These are phyloP conservation scores for Cercospora sp. DNA, from an alignment of 2,329 filamentous ascomycete genomes.

Conservation along the genomic window DNA sequence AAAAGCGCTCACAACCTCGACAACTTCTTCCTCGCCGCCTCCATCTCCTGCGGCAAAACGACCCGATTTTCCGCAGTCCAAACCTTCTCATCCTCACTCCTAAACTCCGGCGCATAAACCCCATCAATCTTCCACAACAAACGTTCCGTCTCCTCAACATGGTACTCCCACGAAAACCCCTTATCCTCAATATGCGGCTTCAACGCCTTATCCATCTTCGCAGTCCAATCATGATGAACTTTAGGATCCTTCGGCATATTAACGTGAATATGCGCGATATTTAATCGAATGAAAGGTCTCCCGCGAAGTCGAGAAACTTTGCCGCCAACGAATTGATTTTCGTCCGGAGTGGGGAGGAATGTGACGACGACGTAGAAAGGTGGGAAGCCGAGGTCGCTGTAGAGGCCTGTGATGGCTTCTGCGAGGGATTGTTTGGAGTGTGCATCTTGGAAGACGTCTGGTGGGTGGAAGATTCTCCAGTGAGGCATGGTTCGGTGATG, in stretches of 20 bases:
- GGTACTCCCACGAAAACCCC: constrained; percentile 48
- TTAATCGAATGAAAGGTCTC: constrained; percentile 43
- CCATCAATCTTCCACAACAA: constrained; percentile 49
- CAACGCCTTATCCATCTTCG: constrained; percentile 39
- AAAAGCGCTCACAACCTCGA: background rate
- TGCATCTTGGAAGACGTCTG: constrained; percentile 37
- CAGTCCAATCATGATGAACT: constrained; percentile 26
- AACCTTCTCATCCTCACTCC: constrained; percentile 38
- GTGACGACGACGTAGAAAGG: constrained; percentile 50
- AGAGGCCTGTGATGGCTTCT: constrained; percentile 45
- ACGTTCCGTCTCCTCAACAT: constrained; percentile 46
- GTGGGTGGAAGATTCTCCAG: constrained; percentile 45
- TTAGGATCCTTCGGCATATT: constrained; percentile 23
- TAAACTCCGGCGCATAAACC: constrained; percentile 40
- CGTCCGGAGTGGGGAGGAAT: constrained; percentile 39
- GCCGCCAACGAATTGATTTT: constrained; percentile 39
- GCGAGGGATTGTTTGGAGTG: constrained; percentile 38
- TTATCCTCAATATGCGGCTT: constrained; percentile 45
- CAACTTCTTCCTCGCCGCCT: constrained; percentile 7
- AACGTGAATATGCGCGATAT: constrained; percentile 39
- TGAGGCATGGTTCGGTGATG: constrained; percentile 42
- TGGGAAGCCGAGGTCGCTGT: constrained; percentile 40
- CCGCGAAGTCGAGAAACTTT: constrained; percentile 24
- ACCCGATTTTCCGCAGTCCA: constrained; percentile 25
- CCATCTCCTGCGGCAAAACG: constrained; percentile 20